Evolutionary conservation across 1,284 basidiomycete species (phyloP).

Genomic region (Papiliotrema flavescens): DNA sequence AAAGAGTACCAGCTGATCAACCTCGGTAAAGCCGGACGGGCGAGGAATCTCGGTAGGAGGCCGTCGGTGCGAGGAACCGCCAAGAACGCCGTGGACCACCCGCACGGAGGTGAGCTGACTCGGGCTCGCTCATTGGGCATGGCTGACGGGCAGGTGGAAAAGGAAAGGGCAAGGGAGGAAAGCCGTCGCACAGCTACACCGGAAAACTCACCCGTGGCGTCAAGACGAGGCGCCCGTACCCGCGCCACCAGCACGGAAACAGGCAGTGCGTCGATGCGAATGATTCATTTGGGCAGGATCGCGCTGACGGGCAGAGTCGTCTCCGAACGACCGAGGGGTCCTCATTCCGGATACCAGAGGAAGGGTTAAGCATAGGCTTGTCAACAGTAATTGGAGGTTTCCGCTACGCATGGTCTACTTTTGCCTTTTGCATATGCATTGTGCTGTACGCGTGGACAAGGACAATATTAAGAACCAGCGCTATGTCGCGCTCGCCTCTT

Average conservation of each 20-base stretch:
- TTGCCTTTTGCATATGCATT: no score
- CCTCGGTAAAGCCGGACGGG: conserved; percentile 88
- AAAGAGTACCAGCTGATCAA: conserved; percentile 78
- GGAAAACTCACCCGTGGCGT: conserved; percentile 88
- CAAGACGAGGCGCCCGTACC: conserved; percentile 80
- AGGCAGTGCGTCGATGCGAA: conserved; percentile 57
- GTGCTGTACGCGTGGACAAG: no score
- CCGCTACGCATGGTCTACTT: no score
- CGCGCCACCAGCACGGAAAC: conserved; percentile 74
- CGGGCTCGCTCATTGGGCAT: not conserved
- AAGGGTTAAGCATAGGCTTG: not conserved
- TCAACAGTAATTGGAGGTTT: no score
- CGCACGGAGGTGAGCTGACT: conserved; percentile 68
- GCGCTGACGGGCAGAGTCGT: conserved; percentile 56
- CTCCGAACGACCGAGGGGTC: conserved; percentile 76
- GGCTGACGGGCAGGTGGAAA: conserved; percentile 58
- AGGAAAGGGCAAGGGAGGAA: conserved; percentile 93
- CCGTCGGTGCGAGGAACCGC: conserved; percentile 94
- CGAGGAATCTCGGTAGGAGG: conserved; percentile 79
- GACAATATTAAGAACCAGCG: no score
- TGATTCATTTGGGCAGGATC: not conserved
- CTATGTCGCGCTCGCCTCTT: no score
- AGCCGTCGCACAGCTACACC: conserved; percentile 84
- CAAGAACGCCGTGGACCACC: conserved; percentile 98
- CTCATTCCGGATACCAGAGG: conserved; percentile 1